These are phyloP conservation scores for Fagopyrum esculentum DNA, from an alignment of 148 eudicot genomes.

Conservation along the genomic window DNA sequence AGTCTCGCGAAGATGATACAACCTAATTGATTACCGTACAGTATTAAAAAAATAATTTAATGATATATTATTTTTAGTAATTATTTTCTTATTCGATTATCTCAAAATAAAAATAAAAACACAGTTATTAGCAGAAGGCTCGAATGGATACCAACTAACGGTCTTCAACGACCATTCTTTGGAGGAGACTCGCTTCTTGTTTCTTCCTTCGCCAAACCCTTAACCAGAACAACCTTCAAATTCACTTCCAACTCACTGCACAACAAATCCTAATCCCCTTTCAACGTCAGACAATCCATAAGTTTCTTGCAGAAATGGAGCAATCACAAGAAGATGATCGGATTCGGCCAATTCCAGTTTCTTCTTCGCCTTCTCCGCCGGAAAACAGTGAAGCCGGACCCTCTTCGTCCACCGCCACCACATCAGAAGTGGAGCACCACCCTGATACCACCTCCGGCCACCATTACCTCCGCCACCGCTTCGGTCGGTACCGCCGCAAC, in stretches of 20 bases:
- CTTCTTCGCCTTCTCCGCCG: constrained; percentile 15
- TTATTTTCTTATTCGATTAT: no score
- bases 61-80: no score
- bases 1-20: no score
- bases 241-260: not conserved
- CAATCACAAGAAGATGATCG: not conserved
- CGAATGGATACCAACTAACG: constrained; percentile 18
- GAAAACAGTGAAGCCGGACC: constrained; percentile 15
- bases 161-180: constrained; percentile 24
- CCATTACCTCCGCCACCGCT: constrained; percentile 7
- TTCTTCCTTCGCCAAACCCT: not conserved
- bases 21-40: no score
- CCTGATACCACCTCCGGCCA: not conserved
- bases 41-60: no score
- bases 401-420: constrained; percentile 9
- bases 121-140: not conserved
- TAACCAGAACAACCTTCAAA: not conserved
- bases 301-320: not conserved
- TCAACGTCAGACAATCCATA: not conserved
- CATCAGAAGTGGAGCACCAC: constrained; percentile 3
- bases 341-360: not conserved
- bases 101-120: no score
- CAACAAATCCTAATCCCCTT: not conserved
- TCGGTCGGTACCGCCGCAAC: not conserved
- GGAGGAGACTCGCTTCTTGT: not conserved